Conservation (phyloP, 2,329 filamentous ascomycete genomes). For the Aspergillus nomiae region DNA sequence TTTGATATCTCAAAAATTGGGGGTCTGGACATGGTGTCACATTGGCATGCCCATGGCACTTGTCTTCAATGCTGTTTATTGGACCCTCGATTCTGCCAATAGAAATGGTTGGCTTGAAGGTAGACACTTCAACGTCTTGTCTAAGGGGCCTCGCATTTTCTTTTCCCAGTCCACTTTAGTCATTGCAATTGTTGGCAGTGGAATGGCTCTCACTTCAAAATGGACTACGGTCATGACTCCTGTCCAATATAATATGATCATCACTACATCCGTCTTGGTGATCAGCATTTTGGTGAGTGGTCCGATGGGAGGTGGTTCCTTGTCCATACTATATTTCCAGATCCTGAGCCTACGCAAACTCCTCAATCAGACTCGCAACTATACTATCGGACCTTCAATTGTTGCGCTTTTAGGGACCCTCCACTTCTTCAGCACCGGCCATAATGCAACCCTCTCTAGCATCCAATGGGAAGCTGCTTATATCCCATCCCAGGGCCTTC, state of each 20-base stretch:
- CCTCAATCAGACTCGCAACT: too few species aligned
- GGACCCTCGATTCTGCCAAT: neutral
- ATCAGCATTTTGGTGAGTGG: slow-evolving; percentile 1
- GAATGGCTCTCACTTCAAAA: neutral
- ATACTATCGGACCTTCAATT: too few species aligned
- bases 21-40: neutral
- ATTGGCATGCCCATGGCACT: slow-evolving; percentile 90
- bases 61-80: slow-evolving; percentile 38
- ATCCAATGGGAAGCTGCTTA: too few species aligned
- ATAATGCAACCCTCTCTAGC: too few species aligned
- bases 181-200: neutral
- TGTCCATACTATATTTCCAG: slow-evolving; percentile 69
- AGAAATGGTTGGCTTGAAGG: too few species aligned
- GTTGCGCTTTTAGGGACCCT: too few species aligned
- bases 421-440: too few species aligned
- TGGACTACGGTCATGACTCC: too few species aligned
- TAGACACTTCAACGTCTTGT: too few species aligned
- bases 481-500: too few species aligned
- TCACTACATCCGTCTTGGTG: slow-evolving; percentile 1
- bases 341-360: slow-evolving; percentile 58
- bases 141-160: too few species aligned
- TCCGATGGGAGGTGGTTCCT: slow-evolving; percentile 2
- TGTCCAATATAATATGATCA: neutral
- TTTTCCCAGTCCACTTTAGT: too few species aligned
- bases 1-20: neutral